phyloP scores from a whole-genome alignment of 2,329 filamentous ascomycete genomes.

The Diaporthe nobilis region DNA sequence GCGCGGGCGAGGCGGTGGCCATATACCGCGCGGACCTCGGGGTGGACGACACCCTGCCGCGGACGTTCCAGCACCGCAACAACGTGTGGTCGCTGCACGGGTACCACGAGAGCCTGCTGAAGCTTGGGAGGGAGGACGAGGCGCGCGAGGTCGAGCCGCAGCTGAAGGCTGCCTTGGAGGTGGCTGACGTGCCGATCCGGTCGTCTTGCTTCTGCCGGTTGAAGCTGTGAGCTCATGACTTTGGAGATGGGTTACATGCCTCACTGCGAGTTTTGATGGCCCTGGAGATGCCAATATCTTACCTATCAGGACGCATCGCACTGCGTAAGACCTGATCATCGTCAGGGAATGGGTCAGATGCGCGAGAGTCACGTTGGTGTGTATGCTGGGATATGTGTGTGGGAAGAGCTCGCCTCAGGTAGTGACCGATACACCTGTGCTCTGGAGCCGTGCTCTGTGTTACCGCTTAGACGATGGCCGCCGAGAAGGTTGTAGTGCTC shows the following conservation, averaged over 20 bases:
- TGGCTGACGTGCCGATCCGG: conserved; percentile 71
- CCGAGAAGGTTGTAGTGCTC: neutral
- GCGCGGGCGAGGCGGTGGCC: conserved; percentile 66
- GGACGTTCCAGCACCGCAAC: conserved; percentile 76
- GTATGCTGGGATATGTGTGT: too few species aligned
- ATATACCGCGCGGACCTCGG: conserved; percentile 76
- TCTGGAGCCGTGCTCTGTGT: neutral
- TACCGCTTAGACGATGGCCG: neutral
- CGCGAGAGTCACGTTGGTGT: neutral
- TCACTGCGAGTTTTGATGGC: neutral
- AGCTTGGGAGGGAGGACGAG: conserved; percentile 62
- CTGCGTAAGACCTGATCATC: neutral
- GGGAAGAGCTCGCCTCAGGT: neutral
- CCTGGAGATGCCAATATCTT: too few species aligned
- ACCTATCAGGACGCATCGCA: too few species aligned
- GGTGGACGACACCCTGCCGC: conserved; percentile 70
- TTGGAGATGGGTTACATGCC: too few species aligned
- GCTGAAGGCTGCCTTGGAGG: conserved; percentile 65
- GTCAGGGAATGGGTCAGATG: neutral
- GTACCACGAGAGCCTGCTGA: conserved; percentile 77
- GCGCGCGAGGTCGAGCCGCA: conserved; percentile 56
- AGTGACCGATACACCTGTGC: neutral
- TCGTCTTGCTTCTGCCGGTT: conserved; percentile 69
- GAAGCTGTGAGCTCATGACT: neutral
- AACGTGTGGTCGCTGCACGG: conserved; percentile 85